These are phyloP conservation scores for Hygrophoropsis aurantiaca DNA, from an alignment of 768 basidiomycete species.

Conservation along the genomic window DNA sequence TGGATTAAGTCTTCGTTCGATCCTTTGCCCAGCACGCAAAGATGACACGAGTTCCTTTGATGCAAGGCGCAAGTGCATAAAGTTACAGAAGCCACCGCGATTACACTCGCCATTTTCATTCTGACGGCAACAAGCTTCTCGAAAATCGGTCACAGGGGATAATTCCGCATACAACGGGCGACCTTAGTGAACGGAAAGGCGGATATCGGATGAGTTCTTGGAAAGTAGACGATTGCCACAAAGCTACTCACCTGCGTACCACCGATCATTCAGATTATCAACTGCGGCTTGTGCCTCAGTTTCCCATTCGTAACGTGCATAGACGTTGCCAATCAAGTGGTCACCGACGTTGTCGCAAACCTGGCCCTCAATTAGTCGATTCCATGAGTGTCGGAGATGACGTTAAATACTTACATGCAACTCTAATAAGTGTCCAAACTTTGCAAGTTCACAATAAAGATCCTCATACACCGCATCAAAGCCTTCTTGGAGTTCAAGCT, in stretches of 20 bases:
- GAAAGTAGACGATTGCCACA: not conserved
- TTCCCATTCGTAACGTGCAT: slow-evolving; percentile 98
- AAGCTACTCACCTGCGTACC: slow-evolving; percentile 83
- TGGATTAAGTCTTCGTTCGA: slow-evolving; percentile 79
- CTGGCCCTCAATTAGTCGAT: slow-evolving; percentile 32
- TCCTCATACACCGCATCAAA: slow-evolving; percentile 96
- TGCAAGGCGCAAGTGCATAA: slow-evolving; percentile 93
- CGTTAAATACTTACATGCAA: slow-evolving; percentile 67
- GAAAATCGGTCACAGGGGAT: slow-evolving; percentile 97
- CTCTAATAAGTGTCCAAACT: slow-evolving; percentile 94
- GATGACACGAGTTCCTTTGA: slow-evolving; percentile 81
- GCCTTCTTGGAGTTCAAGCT: slow-evolving; percentile 87
- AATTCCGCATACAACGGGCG: slow-evolving; percentile 96
- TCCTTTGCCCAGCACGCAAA: slow-evolving; percentile 76
- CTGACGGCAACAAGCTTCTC: slow-evolving; percentile 97
- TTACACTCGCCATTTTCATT: slow-evolving; percentile 99
- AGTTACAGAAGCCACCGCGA: slow-evolving; percentile 97
- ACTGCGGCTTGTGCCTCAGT: slow-evolving; percentile 94
- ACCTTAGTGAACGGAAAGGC: slow-evolving; percentile 43
- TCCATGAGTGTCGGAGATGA: not conserved
- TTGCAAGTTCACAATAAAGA: slow-evolving; percentile 89
- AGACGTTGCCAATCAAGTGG: slow-evolving; percentile 96
- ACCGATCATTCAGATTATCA: slow-evolving; percentile 90
- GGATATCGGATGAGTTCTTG: slow-evolving; percentile 7
- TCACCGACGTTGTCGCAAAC: slow-evolving; percentile 99